Percentiles rank a stretch among this genome's conserved stretches.
Evolutionary conservation across 2,329 filamentous ascomycete species (phyloP).

Genomic region (Phyllachora maydis): DNA sequence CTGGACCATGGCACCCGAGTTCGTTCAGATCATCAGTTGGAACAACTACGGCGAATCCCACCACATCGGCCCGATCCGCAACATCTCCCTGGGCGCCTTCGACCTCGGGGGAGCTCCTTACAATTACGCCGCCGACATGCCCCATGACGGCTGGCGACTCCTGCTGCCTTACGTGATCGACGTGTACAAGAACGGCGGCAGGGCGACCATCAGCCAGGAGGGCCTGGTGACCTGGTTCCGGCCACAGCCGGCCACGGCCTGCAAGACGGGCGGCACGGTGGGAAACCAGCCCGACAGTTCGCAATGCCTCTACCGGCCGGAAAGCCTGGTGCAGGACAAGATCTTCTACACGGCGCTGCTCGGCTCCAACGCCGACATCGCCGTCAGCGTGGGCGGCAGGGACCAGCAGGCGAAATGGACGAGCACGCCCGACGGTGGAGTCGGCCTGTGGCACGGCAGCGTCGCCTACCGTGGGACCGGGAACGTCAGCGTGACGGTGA

Average conservation of each 20-base stretch:
- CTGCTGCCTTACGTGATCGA: conserved; percentile 22
- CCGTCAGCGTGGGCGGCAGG: conserved; percentile 11
- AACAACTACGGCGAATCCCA: conserved; percentile 23
- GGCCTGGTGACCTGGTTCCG: conserved; percentile 14
- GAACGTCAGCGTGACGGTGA: conserved; percentile 8
- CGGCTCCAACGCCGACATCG: conserved; percentile 8
- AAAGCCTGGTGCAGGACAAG: conserved; percentile 4
- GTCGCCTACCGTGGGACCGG: conserved; percentile 7
- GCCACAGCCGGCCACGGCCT: conserved; percentile 7
- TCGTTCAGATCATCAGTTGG: conserved; percentile 14
- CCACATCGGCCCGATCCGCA: conserved; percentile 15
- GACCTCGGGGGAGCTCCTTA: conserved; percentile 18
- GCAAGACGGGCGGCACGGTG: conserved; percentile 11
- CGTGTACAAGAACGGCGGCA: conserved; percentile 20
- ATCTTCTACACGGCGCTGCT: conserved; percentile 15
- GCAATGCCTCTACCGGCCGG: conserved; percentile 6
- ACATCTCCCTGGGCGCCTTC: conserved; percentile 13
- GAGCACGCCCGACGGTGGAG: conserved; percentile 8
- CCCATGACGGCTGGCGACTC: conserved; percentile 25
- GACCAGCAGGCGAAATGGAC: conserved; percentile 6
- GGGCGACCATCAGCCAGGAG: conserved; percentile 10
- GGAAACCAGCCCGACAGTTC: conserved; percentile 10
- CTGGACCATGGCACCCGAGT: conserved; percentile 14
- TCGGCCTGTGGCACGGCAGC: conserved; percentile 13
- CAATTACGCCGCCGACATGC: conserved; percentile 22